Base-by-base conservation (phyloP, 1,139 yeast genomes). In the Meyerozyma athensensis region DNA sequence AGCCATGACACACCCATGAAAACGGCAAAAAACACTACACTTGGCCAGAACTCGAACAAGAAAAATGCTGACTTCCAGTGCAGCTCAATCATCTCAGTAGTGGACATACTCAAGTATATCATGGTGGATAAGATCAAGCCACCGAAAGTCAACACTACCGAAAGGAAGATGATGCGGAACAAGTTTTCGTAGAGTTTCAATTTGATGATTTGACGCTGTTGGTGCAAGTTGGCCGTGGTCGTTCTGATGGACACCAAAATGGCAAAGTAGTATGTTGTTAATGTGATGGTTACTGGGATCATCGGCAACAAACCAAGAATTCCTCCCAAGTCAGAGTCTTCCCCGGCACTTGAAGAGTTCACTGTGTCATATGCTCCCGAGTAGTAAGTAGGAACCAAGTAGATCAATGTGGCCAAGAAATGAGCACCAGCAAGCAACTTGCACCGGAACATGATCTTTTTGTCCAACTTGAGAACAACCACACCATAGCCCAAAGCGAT, bases 401-500 rank as follows among this genome's bases (percentile, higher is more conserved):
- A 89, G 12, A 79, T 66, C 38, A 82, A 71, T 6, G 87, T 76
- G 34, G 86, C 74, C 14, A 74, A 61, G 54, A 87, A 90, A 53
- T 87, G 94, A 20, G 76, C 63, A 0, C 66, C 82, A 2, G 96
- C 87, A 39, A 89, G 72, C 13, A 86, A 68, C 54, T 87, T 83
- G 59, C 96, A 84, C 57, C 76, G 79, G 53, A 81, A 69, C 96
- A 94, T 89, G 33, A 77, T 58, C 43, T 75, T 77, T 56, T 77
- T 78, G 38, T 89, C 87, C 44, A 94, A 72, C 48, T 89, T 83
- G 37, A 96, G 86, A 45, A 75, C 75, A 30, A 94, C 98, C 38
- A 94, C 92, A 43, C 98, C 97, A 60, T 90, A 94, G 23, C 98
- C 98, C 48, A 90, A 68, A 13, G 95, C 76, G 42, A 94, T 92